Evolutionary conservation across 2,329 filamentous ascomycete species (phyloP).

Genomic region (Penicillium sp.): DNA sequence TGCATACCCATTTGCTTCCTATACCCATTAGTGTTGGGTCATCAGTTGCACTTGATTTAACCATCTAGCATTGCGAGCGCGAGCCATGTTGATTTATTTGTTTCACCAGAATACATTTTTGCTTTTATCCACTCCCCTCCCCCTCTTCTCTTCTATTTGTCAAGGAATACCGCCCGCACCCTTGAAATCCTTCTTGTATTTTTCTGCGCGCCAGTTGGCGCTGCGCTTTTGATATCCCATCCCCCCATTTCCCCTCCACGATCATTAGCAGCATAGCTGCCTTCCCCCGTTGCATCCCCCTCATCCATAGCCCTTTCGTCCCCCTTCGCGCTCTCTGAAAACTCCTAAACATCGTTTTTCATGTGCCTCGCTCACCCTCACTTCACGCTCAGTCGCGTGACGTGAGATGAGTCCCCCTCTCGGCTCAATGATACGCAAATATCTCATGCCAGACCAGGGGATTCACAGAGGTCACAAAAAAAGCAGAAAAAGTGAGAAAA

Average conservation of each 20-base stretch:
- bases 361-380: slow-evolving; percentile 21
- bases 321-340: not conserved
- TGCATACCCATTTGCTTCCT: slow-evolving; percentile 38
- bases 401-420: not conserved
- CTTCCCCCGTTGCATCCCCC: slow-evolving; percentile 2
- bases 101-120: slow-evolving; percentile 20
- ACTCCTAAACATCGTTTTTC: slow-evolving; percentile 19
- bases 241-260: slow-evolving; percentile 14
- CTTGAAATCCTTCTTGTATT: slow-evolving; percentile 9
- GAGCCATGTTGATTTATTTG: slow-evolving; percentile 38
- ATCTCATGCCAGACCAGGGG: not conserved
- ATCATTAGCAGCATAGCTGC: slow-evolving; percentile 23
- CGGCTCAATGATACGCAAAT: not conserved
- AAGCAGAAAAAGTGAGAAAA: slow-evolving; percentile 30
- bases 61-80: slow-evolving; percentile 50
- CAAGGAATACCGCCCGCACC: slow-evolving; percentile 15
- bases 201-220: slow-evolving; percentile 25
- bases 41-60: slow-evolving; percentile 38
- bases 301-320: not conserved
- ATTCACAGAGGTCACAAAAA: slow-evolving; percentile 24
- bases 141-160: slow-evolving; percentile 18
- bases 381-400: not conserved
- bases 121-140: slow-evolving; percentile 4
- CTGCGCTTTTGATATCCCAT: slow-evolving; percentile 23
- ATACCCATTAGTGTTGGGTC: slow-evolving; percentile 30